Base-by-base conservation (phyloP, 2,329 filamentous ascomycete genomes). In the Botrytis medusae region DNA sequence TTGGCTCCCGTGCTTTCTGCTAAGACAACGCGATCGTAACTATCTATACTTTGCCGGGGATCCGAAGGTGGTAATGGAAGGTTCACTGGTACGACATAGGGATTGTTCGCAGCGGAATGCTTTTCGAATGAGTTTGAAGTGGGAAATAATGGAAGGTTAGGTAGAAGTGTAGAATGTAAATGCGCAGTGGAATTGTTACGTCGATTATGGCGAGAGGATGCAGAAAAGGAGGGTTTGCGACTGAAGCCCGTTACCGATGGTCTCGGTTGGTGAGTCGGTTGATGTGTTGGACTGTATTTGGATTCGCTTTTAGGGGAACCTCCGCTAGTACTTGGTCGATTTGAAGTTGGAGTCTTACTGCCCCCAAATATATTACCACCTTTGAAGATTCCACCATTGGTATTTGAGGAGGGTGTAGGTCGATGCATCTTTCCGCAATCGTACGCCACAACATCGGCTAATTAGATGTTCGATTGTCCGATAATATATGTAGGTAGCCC, bases 161-260 rank as follows among this genome's bases (percentile, higher is more conserved):
- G 63, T 42, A 72, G 74, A 16, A 60, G 63, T 75, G 46, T 64
- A 37, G 34, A 60, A 22, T 69, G 76, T 73, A 63, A 34, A n/a
- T 64, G 37, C 60, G 76, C 75, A 44, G 76, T 83, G 37, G 85
- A 83, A 76, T 83, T 83, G 72, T 84, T 84, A 59, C 85, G 82
- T 67, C 83, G 71, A 61, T 68, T 83, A 68, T 83, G 83, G 74
- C 82, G 78, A 22, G 74, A 73, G 54, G 77, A 81, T 20, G 83
- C 82, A 25, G 84, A 85, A 74, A 88, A 84, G 61, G 87, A 88
- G 14, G 86, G 76, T 79, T 87, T 88, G 77, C 87, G 87, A 72
- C 84, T 83, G 79, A 88, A 87, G 80, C 77, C 86, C 85, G 67
- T 86, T 85, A 72, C 29, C 29, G 80, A 87, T 84, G 80, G 74